These are phyloP conservation scores for Penicillium mononematosum DNA, from an alignment of 495 filamentous ascomycete species.

Conservation along the genomic window DNA sequence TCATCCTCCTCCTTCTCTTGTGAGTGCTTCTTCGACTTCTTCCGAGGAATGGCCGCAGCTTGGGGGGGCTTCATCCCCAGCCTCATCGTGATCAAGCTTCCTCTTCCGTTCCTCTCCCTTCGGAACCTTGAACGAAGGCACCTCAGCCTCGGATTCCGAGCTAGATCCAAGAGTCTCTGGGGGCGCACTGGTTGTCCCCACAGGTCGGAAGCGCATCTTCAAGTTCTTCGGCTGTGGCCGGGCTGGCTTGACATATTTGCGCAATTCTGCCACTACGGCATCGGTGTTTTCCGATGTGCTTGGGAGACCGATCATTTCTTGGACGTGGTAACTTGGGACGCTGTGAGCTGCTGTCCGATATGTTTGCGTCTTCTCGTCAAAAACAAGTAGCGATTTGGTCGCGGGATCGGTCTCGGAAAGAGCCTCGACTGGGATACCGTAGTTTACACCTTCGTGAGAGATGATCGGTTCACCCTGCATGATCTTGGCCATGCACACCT, in stretches of 20 bases:
- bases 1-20: conserved; percentile 23
- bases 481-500: conserved; percentile 42
- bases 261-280: conserved; percentile 35
- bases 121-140: conserved; percentile 40
- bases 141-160: conserved; percentile 47
- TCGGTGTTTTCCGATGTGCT: conserved; percentile 31
- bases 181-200: conserved; percentile 46
- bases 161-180: conserved; percentile 50
- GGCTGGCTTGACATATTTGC: conserved; percentile 41
- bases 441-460: conserved; percentile 39
- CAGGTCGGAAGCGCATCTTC: conserved; percentile 59
- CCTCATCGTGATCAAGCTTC: conserved; percentile 42
- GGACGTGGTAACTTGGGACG: conserved; percentile 46
- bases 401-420: conserved; percentile 34
- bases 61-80: conserved; percentile 35
- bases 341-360: conserved; percentile 33
- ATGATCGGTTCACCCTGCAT: conserved; percentile 45
- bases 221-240: conserved; percentile 56
- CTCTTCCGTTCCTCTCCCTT: conserved; percentile 42
- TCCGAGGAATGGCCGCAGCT: conserved; percentile 30
- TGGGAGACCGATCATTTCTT: conserved; percentile 43
- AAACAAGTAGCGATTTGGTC: conserved; percentile 39
- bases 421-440: conserved; percentile 47
- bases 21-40: conserved; percentile 48
- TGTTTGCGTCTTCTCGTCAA: conserved; percentile 35